Evolutionary conservation across 768 basidiomycete genomes (phyloP), one percentile per base, ranked within the genome.

Genomic region (Erythrobasidium yunnanense): DNA sequence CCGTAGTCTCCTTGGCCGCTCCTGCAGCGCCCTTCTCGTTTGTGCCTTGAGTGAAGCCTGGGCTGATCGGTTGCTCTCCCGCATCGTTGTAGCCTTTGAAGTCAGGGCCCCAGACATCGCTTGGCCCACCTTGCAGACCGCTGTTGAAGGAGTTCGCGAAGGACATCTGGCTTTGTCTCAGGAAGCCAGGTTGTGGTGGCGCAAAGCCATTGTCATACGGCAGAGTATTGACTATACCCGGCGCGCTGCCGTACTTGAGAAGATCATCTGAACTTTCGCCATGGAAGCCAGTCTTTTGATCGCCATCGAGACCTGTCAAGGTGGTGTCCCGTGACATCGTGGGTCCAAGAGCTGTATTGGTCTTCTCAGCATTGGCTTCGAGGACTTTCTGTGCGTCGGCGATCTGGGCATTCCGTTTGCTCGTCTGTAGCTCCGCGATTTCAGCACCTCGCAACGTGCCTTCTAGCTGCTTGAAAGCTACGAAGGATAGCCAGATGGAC

Each of bases 1-100:
- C 83, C 18, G 66, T 66, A 23, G 66, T 45, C 62, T 55, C 25
- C 51, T 53, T 55, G 54, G 2, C 34, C 23, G 15, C 49, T 63
- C 58, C 46, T 23, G 32, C 29, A 23, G 25, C 52, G 15, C 56
- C 46, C 22, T 57, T 66, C 49, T 57, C 45, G 7, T 22, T 35
- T 50, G 25, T 17, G 34, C 46, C 52, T 60, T 50, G 57, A 29
- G 25, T 29, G 34, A 22, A 27, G 13, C 55, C 66, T n/a, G 30
- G 8, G 23, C 55, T 62, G 46, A 23, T 18, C 13, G 54, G 54
- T 13, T 15, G 23, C 20, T 20, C 62, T 47, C 11, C 56, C 33
- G 33, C 13, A n/a, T 57, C 29, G 38, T 60, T 42, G n/a, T 42
- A n/a, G 23, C 51, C 22, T 66, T 66, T 58, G 62, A 47, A 56